These are phyloP conservation scores for Tulasnella sp. DNA, from an alignment of 768 basidiomycete species.

Conservation along the genomic window DNA sequence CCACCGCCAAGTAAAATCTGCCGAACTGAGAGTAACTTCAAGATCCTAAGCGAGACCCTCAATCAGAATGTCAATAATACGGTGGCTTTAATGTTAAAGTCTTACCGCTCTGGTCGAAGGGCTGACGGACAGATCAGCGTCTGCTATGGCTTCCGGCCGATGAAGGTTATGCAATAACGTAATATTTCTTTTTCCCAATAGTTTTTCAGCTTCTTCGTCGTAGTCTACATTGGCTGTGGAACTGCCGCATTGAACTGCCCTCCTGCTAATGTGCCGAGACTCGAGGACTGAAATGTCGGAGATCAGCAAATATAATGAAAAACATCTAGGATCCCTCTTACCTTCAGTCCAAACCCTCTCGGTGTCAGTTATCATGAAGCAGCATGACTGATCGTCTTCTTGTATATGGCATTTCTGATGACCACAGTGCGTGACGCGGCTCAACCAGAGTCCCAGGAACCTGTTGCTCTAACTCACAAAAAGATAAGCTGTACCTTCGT, in stretches of 20 bases:
- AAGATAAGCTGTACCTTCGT: constrained; percentile 1
- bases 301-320: not conserved
- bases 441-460: not conserved
- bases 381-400: constrained; percentile 7
- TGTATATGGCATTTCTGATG: constrained; percentile 1
- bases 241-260: not conserved
- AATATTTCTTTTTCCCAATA: not conserved
- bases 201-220: not conserved
- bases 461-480: not conserved
- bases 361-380: constrained; percentile 22
- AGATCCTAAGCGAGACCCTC: constrained; percentile 6
- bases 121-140: not conserved
- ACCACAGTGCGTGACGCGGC: not conserved
- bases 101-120: not conserved
- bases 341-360: constrained; percentile 20
- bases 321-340: not conserved
- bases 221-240: not conserved
- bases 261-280: constrained; percentile 11
- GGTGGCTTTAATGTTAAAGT: not conserved
- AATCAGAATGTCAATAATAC: not conserved
- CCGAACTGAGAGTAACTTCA: not conserved
- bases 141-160: not conserved
- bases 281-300: constrained; percentile 4
- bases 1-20: constrained; percentile 15
- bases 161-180: constrained; percentile 8